Evolutionary conservation across 2,329 filamentous ascomycete species (phyloP).

Genomic region (Ceratocystis huliohia): DNA sequence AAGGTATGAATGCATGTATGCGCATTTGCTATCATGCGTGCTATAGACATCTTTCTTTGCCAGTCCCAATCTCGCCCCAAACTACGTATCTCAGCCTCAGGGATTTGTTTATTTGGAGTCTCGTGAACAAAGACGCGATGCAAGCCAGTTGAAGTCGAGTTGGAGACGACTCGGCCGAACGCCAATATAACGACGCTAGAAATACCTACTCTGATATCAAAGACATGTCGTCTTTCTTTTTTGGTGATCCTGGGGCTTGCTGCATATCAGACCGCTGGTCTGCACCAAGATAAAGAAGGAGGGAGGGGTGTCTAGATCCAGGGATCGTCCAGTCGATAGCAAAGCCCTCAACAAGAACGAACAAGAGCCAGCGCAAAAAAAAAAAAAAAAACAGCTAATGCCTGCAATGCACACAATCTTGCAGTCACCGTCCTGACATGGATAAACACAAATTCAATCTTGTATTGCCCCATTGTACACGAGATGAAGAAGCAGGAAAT

Average conservation of each 20-base stretch:
- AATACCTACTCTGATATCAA: background rate
- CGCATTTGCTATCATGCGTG: too few relatives aligned
- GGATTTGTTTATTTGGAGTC: background rate
- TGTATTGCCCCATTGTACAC: background rate
- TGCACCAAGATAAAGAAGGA: background rate
- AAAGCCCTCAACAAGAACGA: background rate
- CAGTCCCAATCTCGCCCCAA: background rate
- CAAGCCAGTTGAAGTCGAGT: background rate
- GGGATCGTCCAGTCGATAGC: background rate
- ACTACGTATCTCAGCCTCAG: background rate
- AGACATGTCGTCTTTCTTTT: background rate
- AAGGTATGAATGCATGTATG: too few relatives aligned
- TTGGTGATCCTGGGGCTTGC: background rate
- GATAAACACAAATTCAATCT: background rate
- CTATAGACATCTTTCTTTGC: background rate
- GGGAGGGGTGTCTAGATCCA: background rate
- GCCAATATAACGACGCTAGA: background rate
- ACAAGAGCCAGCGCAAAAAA: background rate
- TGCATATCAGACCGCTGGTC: constrained; percentile 4
- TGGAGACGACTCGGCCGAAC: constrained; percentile 4
- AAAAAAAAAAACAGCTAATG: background rate
- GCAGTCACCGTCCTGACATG: background rate
- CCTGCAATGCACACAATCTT: background rate
- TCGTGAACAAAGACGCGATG: background rate
- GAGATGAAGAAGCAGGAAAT: background rate